A percentile compares a stretch with the other conserved stretches of the same genome.
Conservation (phyloP, 192 early-diverging fungal species). For the Backusella westeae region DNA sequence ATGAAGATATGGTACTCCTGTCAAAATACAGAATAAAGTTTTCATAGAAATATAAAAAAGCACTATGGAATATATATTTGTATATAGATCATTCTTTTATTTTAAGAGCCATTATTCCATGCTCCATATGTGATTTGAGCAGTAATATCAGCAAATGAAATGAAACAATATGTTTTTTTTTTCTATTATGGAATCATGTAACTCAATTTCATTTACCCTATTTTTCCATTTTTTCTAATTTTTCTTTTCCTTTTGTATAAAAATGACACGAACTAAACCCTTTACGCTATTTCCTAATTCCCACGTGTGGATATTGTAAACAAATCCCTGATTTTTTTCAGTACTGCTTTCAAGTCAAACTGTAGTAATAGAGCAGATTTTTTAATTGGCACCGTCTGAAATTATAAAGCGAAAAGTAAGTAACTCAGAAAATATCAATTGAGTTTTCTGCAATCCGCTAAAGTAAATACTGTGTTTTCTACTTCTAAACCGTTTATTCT, state of each 20-base stretch:
- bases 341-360: neutral
- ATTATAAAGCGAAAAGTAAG: neutral
- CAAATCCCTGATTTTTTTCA: neutral
- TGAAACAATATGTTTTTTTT: neutral
- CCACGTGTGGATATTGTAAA: neutral
- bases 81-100: neutral
- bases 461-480: neutral
- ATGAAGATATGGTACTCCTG: neutral
- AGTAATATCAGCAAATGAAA: neutral
- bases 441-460: neutral
- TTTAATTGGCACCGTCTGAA: neutral
- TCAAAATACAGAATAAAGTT: neutral
- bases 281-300: neutral
- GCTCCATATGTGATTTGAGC: neutral
- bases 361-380: neutral
- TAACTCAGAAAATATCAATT: neutral
- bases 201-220: neutral
- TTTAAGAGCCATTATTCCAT: neutral
- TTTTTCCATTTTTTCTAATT: neutral
- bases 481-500: neutral
- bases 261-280: neutral
- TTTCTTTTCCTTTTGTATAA: slow-evolving; percentile 1
- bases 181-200: neutral
- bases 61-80: neutral
- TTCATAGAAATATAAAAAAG: neutral